Evolutionary conservation across 805 yeast genomes (phyloP).

Genomic region (Yamadazyma takamatsuzukensis): DNA sequence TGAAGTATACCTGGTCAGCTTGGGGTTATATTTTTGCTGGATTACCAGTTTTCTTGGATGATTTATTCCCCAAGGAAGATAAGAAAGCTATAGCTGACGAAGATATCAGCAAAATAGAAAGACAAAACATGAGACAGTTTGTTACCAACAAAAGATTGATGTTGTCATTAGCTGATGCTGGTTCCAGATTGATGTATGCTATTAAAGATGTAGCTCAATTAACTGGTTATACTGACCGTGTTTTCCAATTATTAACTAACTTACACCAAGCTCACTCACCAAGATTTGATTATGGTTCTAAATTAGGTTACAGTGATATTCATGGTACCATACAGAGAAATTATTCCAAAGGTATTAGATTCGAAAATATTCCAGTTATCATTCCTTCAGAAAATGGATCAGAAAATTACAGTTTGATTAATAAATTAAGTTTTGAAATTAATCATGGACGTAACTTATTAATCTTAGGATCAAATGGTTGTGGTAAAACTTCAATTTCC

Average conservation of each 20-base stretch:
- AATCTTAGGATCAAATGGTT: conserved; percentile 83
- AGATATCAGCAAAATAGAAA: conserved; percentile 28
- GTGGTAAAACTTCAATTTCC: conserved; percentile 85
- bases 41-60: conserved; percentile 75
- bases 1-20: conserved; percentile 93
- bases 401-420: conserved; percentile 57
- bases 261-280: conserved; percentile 79
- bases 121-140: conserved; percentile 77
- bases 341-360: conserved; percentile 67
- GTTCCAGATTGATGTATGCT: conserved; percentile 90
- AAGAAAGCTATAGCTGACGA: not conserved
- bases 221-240: conserved; percentile 86
- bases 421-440: conserved; percentile 57
- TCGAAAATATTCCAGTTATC: conserved; percentile 78
- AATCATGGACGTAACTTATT: conserved; percentile 62
- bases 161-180: conserved; percentile 92
- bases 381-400: conserved; percentile 67
- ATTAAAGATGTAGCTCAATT: conserved; percentile 88
- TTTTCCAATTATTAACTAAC: conserved; percentile 69
- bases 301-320: conserved; percentile 43
- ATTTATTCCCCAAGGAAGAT: conserved; percentile 13
- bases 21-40: conserved; percentile 91
- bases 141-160: conserved; percentile 86
- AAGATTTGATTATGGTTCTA: conserved; percentile 48
- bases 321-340: conserved; percentile 78